Percentiles rank a stretch among this genome's conserved stretches.
Conservation (phyloP, 345 rosid genomes). For the Erucastrum elatum region DNA sequence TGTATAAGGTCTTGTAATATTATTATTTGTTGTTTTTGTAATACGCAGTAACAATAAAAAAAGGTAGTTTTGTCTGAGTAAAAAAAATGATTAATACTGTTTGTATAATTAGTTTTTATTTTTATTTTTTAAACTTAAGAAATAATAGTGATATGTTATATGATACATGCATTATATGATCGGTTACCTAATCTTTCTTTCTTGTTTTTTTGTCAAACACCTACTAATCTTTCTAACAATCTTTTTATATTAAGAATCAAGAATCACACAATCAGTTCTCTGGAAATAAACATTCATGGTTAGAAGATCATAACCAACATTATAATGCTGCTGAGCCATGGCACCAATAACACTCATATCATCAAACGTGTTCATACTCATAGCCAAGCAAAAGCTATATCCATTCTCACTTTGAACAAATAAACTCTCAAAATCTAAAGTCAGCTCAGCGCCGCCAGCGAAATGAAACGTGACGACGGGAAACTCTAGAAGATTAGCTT, state of each 20-base stretch:
- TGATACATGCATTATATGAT: constrained; percentile 3
- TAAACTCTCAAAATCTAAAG: constrained; percentile 45
- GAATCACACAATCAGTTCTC: constrained; percentile 28
- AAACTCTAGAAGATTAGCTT: constrained; percentile 41
- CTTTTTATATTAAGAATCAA: constrained; percentile 18
- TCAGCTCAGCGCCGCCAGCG: constrained; percentile 52
- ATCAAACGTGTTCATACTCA: constrained; percentile 32
- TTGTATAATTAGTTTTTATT: constrained; percentile 31
- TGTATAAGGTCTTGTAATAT: constrained; percentile 50
- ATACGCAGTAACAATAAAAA: constrained; percentile 51
- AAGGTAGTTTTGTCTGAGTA: constrained; percentile 26
- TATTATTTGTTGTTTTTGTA: constrained; percentile 37
- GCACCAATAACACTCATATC: constrained; percentile 45
- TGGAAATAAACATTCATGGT: constrained; percentile 36
- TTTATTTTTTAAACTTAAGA: neutral
- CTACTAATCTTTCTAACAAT: neutral
- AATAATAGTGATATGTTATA: neutral
- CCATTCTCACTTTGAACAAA: constrained; percentile 42
- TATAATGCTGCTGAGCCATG: constrained; percentile 39
- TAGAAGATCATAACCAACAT: constrained; percentile 37
- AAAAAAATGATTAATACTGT: constrained; percentile 11
- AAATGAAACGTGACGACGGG: constrained; percentile 55
- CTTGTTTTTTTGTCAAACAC: neutral
- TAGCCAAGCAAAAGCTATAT: constrained; percentile 52
- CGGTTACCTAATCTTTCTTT: too few species aligned